phyloP scores from a whole-genome alignment of 1,139 yeast genomes.

The Suhomyces coccinellae region DNA sequence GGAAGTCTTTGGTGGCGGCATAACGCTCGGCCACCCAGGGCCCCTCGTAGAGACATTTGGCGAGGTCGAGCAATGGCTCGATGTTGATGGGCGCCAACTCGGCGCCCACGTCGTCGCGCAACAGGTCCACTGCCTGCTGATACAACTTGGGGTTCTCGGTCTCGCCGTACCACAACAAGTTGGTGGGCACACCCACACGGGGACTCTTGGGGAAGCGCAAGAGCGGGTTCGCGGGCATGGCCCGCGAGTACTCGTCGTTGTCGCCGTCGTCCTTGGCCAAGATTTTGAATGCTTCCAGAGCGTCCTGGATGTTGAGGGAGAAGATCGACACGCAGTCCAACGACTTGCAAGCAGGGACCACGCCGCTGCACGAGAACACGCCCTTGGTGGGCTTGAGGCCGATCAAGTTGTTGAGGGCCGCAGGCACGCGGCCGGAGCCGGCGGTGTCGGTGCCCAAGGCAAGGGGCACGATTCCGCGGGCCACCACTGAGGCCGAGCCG shows the following conservation, averaged over 20 bases:
- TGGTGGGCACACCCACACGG: slow-evolving; percentile 70
- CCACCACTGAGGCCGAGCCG: slow-evolving; percentile 91
- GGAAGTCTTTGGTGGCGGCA: slow-evolving; percentile 75
- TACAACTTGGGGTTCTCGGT: slow-evolving; percentile 70
- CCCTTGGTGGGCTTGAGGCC: slow-evolving; percentile 95
- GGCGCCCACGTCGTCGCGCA: slow-evolving; percentile 57
- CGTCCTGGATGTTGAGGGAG: slow-evolving; percentile 74
- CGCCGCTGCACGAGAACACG: slow-evolving; percentile 78
- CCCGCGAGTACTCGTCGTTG: slow-evolving; percentile 79
- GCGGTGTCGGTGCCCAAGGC: slow-evolving; percentile 97
- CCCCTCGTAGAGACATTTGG: slow-evolving; percentile 91
- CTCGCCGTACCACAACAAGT: slow-evolving; percentile 79
- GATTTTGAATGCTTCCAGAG: slow-evolving; percentile 69
- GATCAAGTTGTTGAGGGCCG: slow-evolving; percentile 86
- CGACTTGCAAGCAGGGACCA: slow-evolving; percentile 96
- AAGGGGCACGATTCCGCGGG: slow-evolving; percentile 83
- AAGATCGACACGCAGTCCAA: slow-evolving; percentile 90
- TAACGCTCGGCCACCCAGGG: slow-evolving; percentile 99
- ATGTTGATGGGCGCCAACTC: slow-evolving; percentile 60
- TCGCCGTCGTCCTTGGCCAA: slow-evolving; percentile 71
- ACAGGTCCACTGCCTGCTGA: slow-evolving; percentile 56
- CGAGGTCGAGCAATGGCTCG: slow-evolving; percentile 72
- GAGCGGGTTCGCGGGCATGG: slow-evolving; percentile 66
- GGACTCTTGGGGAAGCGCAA: slow-evolving; percentile 60
- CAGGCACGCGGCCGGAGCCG: slow-evolving; percentile 98